These are phyloP conservation scores for Oryza nivara DNA, from an alignment of 176 grass and related monocot species.

Conservation along the genomic window DNA sequence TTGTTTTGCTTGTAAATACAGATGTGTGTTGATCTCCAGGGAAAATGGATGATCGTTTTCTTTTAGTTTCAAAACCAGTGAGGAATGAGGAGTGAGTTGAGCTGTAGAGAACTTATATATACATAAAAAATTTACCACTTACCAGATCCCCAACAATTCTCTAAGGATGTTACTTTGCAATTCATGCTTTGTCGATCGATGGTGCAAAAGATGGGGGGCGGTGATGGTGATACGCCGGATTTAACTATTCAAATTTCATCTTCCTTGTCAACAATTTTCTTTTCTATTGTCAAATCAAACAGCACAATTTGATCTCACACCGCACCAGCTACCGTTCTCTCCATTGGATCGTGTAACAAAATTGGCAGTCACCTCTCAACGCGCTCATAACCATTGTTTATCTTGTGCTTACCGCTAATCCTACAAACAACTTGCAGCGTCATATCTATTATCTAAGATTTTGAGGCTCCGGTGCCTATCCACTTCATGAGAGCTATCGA, in stretches of 20 bases:
- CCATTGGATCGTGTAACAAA: neutral
- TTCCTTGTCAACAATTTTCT: neutral
- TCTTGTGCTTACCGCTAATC: neutral
- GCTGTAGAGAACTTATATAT: neutral
- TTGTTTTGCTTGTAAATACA: neutral
- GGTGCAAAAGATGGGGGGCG: neutral
- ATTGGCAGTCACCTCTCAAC: neutral
- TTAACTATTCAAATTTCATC: neutral
- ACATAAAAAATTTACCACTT: neutral
- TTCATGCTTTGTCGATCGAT: neutral
- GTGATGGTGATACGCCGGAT: neutral
- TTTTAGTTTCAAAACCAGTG: neutral
- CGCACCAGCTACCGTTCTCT: neutral
- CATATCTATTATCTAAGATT: too few species aligned
- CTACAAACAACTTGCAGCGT: neutral
- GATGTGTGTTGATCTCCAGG: neutral
- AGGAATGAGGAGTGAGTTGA: neutral
- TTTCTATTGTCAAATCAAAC: neutral
- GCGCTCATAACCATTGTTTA: neutral
- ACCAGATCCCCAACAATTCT: neutral
- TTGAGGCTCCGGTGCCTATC: too few species aligned
- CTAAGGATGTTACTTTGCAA: neutral
- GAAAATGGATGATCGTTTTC: neutral
- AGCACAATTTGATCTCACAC: neutral
- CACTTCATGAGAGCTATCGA: too few species aligned